Evolutionary conservation across 371 early-diverging fungal species (phyloP), one percentile per base, ranked within the genome.

Genomic region (Haplosporangium sp.): DNA sequence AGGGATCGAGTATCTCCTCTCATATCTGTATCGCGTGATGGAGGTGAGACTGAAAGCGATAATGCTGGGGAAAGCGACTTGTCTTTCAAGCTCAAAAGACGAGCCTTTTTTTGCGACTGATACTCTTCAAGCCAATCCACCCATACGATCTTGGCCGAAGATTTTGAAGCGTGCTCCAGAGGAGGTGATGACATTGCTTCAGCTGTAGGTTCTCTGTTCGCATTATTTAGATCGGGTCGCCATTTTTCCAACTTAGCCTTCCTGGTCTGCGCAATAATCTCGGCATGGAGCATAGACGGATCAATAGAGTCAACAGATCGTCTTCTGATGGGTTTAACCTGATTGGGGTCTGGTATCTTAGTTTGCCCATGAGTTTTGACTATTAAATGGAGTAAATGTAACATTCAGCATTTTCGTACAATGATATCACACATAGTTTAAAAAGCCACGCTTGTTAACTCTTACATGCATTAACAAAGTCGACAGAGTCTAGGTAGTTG

Each of bases 111-210:
- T 42, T 74, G 71, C 3, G 75, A 63, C 40, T 82, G 83, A 45
- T 87, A 87, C 57, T 87, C 87, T 45, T 85, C 85, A 10, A 86
- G 62, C 87, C 87, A 86, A 57, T 87, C 86, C 3, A 87, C 84
- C 87, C 87, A 87, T 5, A 86, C 83, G 50, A 86, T 65, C 13
- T 72, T 82, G 8, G 58, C 61, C 11, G 71, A 34, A 34, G 55
- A 9, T 34, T 27, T 20, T 11, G 65, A 42, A 27, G 27, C 13
- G 63, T 37, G n/a, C 58, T 19, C 15, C 40, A 19, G 3, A 20
- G 10, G 11, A 37, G 56, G 35, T 6, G 58, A 42, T 5, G 73
- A 53, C 1, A 44, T 27, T 45, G 65, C 20, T 48, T 67, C 71
- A 6, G 5, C 11, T 15, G 3, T 57, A n/a, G 42, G n/a, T 7